Conservation (phyloP, 2,329 filamentous ascomycete species). For the Epichloe glyceriae region DNA sequence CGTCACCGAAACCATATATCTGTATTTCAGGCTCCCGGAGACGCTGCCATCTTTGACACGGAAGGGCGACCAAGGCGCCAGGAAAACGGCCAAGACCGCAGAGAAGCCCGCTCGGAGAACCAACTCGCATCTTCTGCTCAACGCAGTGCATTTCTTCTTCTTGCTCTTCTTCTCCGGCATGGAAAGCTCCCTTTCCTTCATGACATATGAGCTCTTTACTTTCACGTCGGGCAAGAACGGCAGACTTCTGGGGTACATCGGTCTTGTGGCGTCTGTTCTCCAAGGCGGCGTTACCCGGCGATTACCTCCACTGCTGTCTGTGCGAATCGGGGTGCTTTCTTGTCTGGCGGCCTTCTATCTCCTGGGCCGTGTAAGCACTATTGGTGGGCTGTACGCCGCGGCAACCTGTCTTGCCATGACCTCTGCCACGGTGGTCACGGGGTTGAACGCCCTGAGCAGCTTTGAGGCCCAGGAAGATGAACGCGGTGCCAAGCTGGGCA, state of each 20-base stretch:
- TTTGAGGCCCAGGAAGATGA: slow-evolving; percentile 75
- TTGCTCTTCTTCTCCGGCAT: slow-evolving; percentile 95
- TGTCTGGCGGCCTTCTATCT: slow-evolving; percentile 72
- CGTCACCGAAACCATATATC: slow-evolving; percentile 73
- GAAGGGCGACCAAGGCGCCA: slow-evolving; percentile 15
- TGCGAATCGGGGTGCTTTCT: slow-evolving; percentile 65
- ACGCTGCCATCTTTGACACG: slow-evolving; percentile 54
- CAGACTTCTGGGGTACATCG: slow-evolving; percentile 77
- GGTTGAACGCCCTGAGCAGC: slow-evolving; percentile 80
- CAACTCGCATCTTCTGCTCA: slow-evolving; percentile 74
- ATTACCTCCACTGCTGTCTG: slow-evolving; percentile 65
- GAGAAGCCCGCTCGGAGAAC: slow-evolving; percentile 38
- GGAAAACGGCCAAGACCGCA: slow-evolving; percentile 11
- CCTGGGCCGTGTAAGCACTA: slow-evolving; percentile 55
- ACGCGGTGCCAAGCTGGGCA: slow-evolving; percentile 74
- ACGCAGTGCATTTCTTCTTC: slow-evolving; percentile 77
- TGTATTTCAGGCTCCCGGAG: slow-evolving; percentile 77
- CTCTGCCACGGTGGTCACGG: slow-evolving; percentile 87
- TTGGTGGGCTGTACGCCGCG: slow-evolving; percentile 63
- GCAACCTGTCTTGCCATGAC: slow-evolving; percentile 79
- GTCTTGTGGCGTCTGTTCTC: slow-evolving; percentile 79
- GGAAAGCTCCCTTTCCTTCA: slow-evolving; percentile 94
- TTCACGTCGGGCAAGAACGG: slow-evolving; percentile 73
- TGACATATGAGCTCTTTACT: slow-evolving; percentile 88
- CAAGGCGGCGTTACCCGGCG: slow-evolving; percentile 86